Evolutionary conservation across 2,329 filamentous ascomycete genomes (phyloP).

Genomic region (Alternaria atra): DNA sequence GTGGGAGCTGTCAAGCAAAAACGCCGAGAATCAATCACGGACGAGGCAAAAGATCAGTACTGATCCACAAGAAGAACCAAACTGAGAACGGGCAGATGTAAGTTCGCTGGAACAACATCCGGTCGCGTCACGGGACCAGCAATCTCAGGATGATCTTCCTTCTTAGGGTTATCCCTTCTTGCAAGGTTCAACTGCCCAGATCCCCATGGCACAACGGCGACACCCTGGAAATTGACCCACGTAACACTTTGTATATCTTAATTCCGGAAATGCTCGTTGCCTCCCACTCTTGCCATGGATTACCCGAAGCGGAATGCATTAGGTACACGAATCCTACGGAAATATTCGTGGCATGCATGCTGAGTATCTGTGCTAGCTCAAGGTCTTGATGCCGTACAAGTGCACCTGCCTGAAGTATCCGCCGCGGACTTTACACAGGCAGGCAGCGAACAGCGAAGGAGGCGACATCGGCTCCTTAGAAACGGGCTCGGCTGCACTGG

Average conservation of each 20-base stretch:
- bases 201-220: not conserved
- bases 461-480: slow-evolving; percentile 48
- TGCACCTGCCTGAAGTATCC: slow-evolving; percentile 40
- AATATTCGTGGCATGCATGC: slow-evolving; percentile 13
- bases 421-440: slow-evolving; percentile 22
- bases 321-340: slow-evolving; percentile 24
- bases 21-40: not conserved
- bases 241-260: not conserved
- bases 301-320: slow-evolving; percentile 24
- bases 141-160: not conserved
- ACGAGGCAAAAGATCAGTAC: not conserved
- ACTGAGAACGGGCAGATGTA: not conserved
- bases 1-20: not conserved
- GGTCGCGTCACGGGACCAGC: not conserved
- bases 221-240: slow-evolving; percentile 25
- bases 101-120: not conserved
- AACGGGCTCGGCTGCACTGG: slow-evolving; percentile 16
- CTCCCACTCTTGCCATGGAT: slow-evolving; percentile 23
- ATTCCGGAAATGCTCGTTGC: slow-evolving; percentile 19
- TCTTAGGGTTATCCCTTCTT: not conserved
- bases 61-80: not conserved
- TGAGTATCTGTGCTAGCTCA: slow-evolving; percentile 17
- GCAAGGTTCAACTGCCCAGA: not conserved
- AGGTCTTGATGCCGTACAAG: slow-evolving; percentile 9
- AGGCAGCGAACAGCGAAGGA: slow-evolving; percentile 12